phyloP scores from a whole-genome alignment of 2,329 filamentous ascomycete genomes.

The Penicillium sumatraense region DNA sequence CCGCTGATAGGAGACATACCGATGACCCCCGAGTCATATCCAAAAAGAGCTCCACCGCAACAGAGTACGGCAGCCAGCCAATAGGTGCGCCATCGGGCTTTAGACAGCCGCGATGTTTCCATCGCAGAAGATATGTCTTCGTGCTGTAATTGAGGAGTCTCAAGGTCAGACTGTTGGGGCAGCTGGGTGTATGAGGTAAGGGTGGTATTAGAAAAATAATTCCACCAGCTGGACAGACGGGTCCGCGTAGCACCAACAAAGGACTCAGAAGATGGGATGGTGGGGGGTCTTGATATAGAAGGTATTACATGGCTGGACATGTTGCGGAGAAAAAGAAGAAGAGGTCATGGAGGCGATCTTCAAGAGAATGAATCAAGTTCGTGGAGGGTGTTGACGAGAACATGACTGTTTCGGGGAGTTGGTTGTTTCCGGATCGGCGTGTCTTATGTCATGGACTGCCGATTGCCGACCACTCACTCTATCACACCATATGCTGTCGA shows the following conservation, averaged over 20 bases:
- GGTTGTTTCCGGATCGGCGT: constrained; percentile 13
- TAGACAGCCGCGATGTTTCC: constrained; percentile 16
- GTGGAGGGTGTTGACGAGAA: background rate
- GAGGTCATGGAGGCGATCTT: background rate
- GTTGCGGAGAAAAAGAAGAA: constrained; percentile 2
- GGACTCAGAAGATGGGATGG: constrained; percentile 14
- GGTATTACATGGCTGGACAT: constrained; percentile 18
- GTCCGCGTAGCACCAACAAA: constrained; percentile 11
- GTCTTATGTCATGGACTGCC: constrained; percentile 21
- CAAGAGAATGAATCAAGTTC: background rate
- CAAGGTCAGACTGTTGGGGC: constrained; percentile 15
- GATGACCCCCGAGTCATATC: constrained; percentile 50
- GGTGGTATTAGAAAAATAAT: background rate
- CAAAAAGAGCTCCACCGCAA: constrained; percentile 54
- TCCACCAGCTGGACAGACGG: constrained; percentile 19
- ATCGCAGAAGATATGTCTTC: constrained; percentile 9
- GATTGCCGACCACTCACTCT: constrained; percentile 15
- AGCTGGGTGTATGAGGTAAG: constrained; percentile 20
- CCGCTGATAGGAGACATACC: constrained; percentile 32
- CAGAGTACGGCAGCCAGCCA: constrained; percentile 58
- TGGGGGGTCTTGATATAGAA: constrained; percentile 15
- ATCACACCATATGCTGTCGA: constrained; percentile 7
- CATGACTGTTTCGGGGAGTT: constrained; percentile 8
- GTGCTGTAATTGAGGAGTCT: constrained; percentile 3
- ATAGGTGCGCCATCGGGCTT: constrained; percentile 54